phyloP scores from a whole-genome alignment of 2,329 filamentous ascomycete genomes.

The Claviceps purpurea region DNA sequence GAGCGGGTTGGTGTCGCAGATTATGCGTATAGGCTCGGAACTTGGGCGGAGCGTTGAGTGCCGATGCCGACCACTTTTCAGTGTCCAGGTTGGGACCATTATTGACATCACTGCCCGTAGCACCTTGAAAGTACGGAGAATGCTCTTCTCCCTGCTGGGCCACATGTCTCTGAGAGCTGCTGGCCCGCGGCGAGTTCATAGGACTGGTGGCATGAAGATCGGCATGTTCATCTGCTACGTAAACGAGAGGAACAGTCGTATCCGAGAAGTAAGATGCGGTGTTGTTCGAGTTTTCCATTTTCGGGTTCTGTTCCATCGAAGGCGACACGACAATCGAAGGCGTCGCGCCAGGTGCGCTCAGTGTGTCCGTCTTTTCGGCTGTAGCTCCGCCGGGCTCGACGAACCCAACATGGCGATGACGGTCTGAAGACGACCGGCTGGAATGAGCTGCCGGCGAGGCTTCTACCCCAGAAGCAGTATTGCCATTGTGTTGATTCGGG shows the following conservation, averaged over 20 bases:
- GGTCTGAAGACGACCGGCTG: background rate
- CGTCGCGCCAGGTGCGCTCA: background rate
- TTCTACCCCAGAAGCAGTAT: background rate
- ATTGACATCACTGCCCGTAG: conserved; percentile 11
- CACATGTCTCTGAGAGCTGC: background rate
- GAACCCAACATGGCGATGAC: conserved; percentile 43
- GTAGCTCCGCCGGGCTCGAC: conserved; percentile 15
- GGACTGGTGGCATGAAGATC: conserved; percentile 2
- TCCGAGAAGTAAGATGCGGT: background rate
- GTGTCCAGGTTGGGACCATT: conserved; percentile 24
- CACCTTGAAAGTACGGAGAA: conserved; percentile 4
- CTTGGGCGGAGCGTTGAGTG: conserved; percentile 19
- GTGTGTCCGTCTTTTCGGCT: conserved; percentile 3
- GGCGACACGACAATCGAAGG: conserved; percentile 1
- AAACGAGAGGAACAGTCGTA: conserved; percentile 5
- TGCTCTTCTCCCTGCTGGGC: background rate
- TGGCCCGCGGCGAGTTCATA: conserved; percentile 1
- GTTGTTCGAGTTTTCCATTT: background rate
- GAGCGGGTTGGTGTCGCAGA: conserved; percentile 51
- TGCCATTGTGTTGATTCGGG: background rate
- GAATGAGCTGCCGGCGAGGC: conserved; percentile 10
- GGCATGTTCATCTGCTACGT: conserved; percentile 2
- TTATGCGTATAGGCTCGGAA: conserved; percentile 52
- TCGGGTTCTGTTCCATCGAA: background rate
- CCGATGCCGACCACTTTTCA: conserved; percentile 27